A percentile compares a stretch with the other conserved stretches of the same genome.
These are phyloP conservation scores for Coemansia sp. DNA, from an alignment of 371 early-diverging fungal species.

Conservation along the genomic window DNA sequence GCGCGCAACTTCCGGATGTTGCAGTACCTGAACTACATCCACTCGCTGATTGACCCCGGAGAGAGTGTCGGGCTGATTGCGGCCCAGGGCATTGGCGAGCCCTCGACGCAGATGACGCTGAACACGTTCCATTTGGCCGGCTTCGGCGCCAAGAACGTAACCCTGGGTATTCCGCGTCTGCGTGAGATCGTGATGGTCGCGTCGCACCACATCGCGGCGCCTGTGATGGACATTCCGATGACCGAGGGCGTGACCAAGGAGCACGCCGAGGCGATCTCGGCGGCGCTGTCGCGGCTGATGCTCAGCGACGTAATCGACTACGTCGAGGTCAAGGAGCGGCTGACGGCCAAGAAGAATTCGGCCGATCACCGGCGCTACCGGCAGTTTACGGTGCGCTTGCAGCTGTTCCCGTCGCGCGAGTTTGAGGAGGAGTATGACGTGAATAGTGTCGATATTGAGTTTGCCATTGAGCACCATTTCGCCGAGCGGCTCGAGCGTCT, in stretches of 20 bases:
- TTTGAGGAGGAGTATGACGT: constrained; percentile 79
- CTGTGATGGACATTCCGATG: constrained; percentile 89
- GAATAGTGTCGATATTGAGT: constrained; percentile 64
- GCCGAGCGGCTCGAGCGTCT: constrained; percentile 67
- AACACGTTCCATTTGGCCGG: constrained; percentile 99
- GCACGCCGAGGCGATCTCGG: constrained; percentile 57
- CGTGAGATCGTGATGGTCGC: constrained; percentile 99
- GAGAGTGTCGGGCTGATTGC: constrained; percentile 99
- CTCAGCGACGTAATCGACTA: constrained; percentile 81
- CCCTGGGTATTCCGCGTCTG: constrained; percentile 99
- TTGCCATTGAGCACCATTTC: constrained; percentile 71
- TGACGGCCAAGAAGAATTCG: constrained; percentile 24
- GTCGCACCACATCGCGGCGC: constrained; percentile 92
- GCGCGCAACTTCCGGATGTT: constrained; percentile 76
- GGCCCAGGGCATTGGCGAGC: constrained; percentile 99
- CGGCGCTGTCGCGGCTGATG: constrained; percentile 61
- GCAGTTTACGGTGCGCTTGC: constrained; percentile 75
- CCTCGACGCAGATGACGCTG: constrained; percentile 99
- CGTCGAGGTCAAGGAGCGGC: constrained; percentile 68
- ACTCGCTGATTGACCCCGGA: constrained; percentile 95
- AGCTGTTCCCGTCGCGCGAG: constrained; percentile 78
- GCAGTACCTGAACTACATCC: constrained; percentile 93
- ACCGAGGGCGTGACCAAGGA: constrained; percentile 61
- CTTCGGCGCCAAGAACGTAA: constrained; percentile 99
- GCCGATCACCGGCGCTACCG: constrained; percentile 55